Evolutionary conservation across 169 alveolate genomes (phyloP).

Genomic region (Fabrea salina): DNA sequence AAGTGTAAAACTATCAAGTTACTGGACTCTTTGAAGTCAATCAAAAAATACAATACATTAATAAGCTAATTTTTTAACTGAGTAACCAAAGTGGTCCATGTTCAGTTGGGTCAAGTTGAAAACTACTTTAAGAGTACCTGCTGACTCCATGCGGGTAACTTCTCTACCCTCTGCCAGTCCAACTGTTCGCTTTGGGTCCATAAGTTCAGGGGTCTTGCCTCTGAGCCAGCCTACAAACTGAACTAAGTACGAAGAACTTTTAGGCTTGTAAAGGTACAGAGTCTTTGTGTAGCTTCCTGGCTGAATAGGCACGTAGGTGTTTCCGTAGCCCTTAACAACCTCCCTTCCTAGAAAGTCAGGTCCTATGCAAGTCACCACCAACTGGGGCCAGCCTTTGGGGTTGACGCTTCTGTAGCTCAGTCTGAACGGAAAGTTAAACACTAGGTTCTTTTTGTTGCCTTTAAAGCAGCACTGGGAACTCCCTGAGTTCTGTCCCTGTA

Average conservation of each 20-base stretch:
- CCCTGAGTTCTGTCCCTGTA: slow-evolving; percentile 1
- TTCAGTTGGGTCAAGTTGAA: slow-evolving; percentile 47
- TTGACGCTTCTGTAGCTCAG: slow-evolving; percentile 37
- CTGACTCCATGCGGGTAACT: slow-evolving; percentile 46
- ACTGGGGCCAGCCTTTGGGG: slow-evolving; percentile 67
- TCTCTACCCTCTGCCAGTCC: slow-evolving; percentile 64
- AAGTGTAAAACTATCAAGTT: no score
- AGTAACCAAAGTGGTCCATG: slow-evolving; percentile 41
- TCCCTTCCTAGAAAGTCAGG: slow-evolving; percentile 60
- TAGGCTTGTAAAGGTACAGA: slow-evolving; percentile 42
- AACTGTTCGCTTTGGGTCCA: slow-evolving; percentile 41
- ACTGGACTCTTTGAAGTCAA: no score
- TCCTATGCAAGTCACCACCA: slow-evolving; percentile 42
- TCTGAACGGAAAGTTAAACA: slow-evolving; percentile 69
- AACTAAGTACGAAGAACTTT: slow-evolving; percentile 34
- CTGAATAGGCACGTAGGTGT: slow-evolving; percentile 56
- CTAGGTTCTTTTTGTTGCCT: not conserved
- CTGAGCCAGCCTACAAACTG: slow-evolving; percentile 41
- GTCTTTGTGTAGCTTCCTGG: slow-evolving; percentile 60
- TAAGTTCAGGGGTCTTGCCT: slow-evolving; percentile 53
- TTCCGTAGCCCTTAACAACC: slow-evolving; percentile 55
- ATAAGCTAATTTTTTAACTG: no score
- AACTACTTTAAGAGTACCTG: slow-evolving; percentile 45
- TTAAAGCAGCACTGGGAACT: not conserved
- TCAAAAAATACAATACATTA: no score